A percentile compares a stretch with the other conserved stretches of the same genome.
Evolutionary conservation across 805 yeast species (phyloP).

Genomic region (Myxozyma neotropica): DNA sequence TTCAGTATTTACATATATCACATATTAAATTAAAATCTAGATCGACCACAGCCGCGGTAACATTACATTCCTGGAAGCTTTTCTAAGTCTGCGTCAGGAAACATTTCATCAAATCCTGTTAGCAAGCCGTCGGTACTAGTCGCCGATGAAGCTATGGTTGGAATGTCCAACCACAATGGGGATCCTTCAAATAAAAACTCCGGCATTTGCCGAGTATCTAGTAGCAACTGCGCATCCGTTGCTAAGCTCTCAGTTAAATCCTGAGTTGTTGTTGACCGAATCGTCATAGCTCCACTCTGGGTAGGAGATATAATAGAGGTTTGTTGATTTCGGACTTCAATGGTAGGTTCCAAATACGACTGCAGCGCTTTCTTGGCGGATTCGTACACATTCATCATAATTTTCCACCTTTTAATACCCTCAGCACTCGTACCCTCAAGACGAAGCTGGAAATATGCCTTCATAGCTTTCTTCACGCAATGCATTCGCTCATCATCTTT

Average conservation of each 20-base stretch:
- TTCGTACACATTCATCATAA: slow-evolving; percentile 1
- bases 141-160: background rate
- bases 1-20: too few relatives aligned
- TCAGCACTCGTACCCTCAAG: background rate
- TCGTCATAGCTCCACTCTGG: too few relatives aligned
- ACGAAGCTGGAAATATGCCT: background rate
- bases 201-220: background rate
- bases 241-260: too few relatives aligned
- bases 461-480: background rate
- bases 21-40: too few relatives aligned
- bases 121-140: background rate
- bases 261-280: too few relatives aligned
- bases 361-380: background rate
- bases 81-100: background rate
- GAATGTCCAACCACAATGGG: background rate
- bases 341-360: background rate
- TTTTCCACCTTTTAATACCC: background rate
- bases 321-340: background rate
- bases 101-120: background rate
- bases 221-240: too few relatives aligned
- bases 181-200: background rate
- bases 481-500: background rate
- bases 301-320: background rate
- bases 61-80: background rate
- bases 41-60: too few relatives aligned